Conservation (phyloP, 306 rosid genomes). For the Glycine soja region DNA sequence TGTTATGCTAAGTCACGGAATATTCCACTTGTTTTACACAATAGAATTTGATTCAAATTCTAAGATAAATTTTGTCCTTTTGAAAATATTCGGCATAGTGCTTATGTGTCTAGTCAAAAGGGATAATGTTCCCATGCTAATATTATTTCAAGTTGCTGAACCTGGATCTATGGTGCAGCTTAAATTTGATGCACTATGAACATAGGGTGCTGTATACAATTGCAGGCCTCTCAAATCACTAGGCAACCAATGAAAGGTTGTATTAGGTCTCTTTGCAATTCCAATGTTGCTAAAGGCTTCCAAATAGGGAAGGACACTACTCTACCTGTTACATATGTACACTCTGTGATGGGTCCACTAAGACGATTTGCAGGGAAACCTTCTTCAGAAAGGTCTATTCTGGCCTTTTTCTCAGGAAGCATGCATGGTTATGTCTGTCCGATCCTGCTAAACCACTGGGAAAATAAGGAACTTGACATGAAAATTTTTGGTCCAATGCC, state of each 20-base stretch:
- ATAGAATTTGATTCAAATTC: background rate
- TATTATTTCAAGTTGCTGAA: slow-evolving; percentile 31
- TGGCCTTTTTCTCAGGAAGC: slow-evolving; percentile 83
- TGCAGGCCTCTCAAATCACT: slow-evolving; percentile 78
- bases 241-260: slow-evolving; percentile 65
- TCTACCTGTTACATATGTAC: slow-evolving; percentile 77
- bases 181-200: slow-evolving; percentile 26
- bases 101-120: slow-evolving; percentile 9
- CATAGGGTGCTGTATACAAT: slow-evolving; percentile 37
- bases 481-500: slow-evolving; percentile 83
- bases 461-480: slow-evolving; percentile 75
- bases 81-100: background rate
- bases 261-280: slow-evolving; percentile 83
- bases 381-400: slow-evolving; percentile 67
- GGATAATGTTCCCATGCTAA: background rate
- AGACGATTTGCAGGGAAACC: slow-evolving; percentile 62
- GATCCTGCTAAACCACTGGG: slow-evolving; percentile 76
- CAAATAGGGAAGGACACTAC: slow-evolving; percentile 79
- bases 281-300: slow-evolving; percentile 73
- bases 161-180: background rate
- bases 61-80: background rate
- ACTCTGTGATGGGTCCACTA: slow-evolving; percentile 64
- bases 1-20: background rate
- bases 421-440: slow-evolving; percentile 85
- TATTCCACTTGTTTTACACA: background rate